phyloP scores from a whole-genome alignment of 345 rosid species.

The Erucastrum elatum region DNA sequence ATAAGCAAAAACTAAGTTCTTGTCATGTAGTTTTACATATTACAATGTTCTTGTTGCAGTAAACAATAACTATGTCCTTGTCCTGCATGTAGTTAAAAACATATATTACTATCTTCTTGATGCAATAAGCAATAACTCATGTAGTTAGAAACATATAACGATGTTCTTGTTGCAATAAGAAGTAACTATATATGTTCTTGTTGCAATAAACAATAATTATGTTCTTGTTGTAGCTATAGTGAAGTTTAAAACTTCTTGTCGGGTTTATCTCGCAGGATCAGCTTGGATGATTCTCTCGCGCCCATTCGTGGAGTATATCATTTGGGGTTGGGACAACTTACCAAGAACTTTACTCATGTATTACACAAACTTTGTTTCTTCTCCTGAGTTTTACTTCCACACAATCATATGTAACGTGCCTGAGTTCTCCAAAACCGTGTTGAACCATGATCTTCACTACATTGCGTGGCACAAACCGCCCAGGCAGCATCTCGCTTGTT shows the following conservation, averaged over 20 bases:
- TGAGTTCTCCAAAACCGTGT: slow-evolving; percentile 61
- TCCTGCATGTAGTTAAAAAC: neutral
- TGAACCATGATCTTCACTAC: slow-evolving; percentile 92
- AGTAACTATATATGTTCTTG: neutral
- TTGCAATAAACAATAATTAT: neutral
- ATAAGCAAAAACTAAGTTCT: neutral
- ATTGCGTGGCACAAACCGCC: slow-evolving; percentile 95
- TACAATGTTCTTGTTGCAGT: neutral
- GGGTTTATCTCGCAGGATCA: slow-evolving; percentile 35
- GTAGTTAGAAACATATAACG: neutral
- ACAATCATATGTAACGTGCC: slow-evolving; percentile 93
- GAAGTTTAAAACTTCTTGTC: neutral
- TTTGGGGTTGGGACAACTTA: slow-evolving; percentile 99
- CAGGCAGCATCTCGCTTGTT: slow-evolving; percentile 77
- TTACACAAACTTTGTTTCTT: slow-evolving; percentile 89
- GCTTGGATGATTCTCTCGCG: slow-evolving; percentile 97
- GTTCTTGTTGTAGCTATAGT: neutral
- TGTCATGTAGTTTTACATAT: neutral
- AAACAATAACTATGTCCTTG: neutral
- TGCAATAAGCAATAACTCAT: neutral
- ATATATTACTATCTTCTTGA: neutral
- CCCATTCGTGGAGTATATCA: slow-evolving; percentile 74
- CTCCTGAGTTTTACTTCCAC: slow-evolving; percentile 97
- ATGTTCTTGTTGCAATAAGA: neutral
- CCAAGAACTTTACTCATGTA: slow-evolving; percentile 92